phyloP scores from a whole-genome alignment of 441 rosid genomes.

The Populus hybrid region DNA sequence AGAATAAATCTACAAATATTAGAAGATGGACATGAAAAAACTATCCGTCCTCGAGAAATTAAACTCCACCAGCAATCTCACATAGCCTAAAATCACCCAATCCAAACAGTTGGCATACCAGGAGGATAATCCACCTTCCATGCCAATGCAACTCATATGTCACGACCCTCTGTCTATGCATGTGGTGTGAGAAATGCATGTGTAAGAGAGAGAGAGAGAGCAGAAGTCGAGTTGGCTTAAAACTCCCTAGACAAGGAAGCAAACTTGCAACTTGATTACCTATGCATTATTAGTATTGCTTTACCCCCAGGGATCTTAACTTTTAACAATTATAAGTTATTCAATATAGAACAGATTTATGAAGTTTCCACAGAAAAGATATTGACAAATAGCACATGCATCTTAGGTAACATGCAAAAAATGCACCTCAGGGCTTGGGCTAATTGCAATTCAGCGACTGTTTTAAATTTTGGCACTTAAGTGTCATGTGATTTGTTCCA shows the following conservation, averaged over 20 bases:
- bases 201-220: background rate
- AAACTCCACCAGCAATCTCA: background rate
- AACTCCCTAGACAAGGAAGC: background rate
- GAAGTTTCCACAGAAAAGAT: background rate
- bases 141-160: background rate
- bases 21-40: background rate
- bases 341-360: background rate
- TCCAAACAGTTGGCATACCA: background rate
- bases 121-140: background rate
- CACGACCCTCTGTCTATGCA: background rate
- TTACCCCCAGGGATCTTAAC: background rate
- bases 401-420: background rate
- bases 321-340: background rate
- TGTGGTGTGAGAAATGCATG: background rate
- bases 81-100: background rate
- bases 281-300: background rate
- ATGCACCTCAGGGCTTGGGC: background rate
- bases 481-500: background rate
- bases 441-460: background rate
- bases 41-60: background rate
- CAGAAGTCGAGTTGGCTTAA: background rate
- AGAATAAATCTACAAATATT: background rate
- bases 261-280: background rate
- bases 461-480: background rate
- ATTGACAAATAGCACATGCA: background rate